These are phyloP conservation scores for Xylariales sp. DNA, from an alignment of 2,329 filamentous ascomycete genomes.

Conservation along the genomic window DNA sequence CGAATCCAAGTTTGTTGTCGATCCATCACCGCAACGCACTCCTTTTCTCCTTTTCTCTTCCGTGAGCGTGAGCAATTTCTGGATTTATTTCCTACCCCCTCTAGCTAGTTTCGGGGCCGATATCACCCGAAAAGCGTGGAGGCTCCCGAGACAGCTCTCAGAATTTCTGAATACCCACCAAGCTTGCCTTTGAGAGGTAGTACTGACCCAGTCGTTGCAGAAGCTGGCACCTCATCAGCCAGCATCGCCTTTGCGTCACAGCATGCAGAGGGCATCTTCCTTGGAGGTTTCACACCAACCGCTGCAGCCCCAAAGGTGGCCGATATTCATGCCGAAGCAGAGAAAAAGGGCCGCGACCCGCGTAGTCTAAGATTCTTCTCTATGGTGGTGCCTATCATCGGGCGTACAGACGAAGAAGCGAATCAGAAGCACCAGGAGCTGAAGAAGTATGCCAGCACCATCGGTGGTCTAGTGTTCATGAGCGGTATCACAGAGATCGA, in stretches of 20 bases:
- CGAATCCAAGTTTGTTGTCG: constrained; percentile 40
- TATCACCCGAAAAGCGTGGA: too few species aligned
- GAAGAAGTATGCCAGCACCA: constrained; percentile 46
- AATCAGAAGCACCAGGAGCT: constrained; percentile 44
- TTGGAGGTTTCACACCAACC: constrained; percentile 46
- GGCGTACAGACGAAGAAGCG: constrained; percentile 47
- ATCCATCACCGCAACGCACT: constrained; percentile 52
- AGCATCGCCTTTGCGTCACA: constrained; percentile 51
- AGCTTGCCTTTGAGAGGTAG: too few species aligned
- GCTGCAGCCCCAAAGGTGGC: constrained; percentile 46
- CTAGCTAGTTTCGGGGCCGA: too few species aligned
- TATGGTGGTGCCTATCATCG: constrained; percentile 46
- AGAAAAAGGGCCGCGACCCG: constrained; percentile 48
- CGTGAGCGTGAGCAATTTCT: too few species aligned
- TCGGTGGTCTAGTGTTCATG: constrained; percentile 51
- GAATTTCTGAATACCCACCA: too few species aligned
- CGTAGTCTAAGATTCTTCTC: constrained; percentile 51
- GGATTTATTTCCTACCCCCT: too few species aligned
- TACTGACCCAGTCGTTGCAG: too few species aligned
- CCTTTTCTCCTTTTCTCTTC: constrained; percentile 54
- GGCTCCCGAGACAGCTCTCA: too few species aligned
- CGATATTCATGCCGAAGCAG: constrained; percentile 46
- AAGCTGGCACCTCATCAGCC: constrained; percentile 54
- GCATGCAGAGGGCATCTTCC: constrained; percentile 57
- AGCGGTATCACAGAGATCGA: constrained; percentile 58